These are phyloP conservation scores for Eragrostis tef DNA, from an alignment of 202 grass and related monocot genomes.

Conservation along the genomic window DNA sequence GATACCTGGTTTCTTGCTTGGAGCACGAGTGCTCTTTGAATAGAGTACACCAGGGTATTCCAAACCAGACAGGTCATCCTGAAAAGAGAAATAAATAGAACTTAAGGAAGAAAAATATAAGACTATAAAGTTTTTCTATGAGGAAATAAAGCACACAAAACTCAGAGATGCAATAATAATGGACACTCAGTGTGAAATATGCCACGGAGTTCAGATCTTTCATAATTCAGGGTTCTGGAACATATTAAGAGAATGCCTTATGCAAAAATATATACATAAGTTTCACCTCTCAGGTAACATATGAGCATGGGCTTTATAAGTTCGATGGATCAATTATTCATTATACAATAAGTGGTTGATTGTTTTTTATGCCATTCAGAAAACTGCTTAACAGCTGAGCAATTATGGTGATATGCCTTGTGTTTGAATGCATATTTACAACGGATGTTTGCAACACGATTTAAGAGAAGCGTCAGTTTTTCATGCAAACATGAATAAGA, in stretches of 20 bases:
- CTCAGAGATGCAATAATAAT: background rate
- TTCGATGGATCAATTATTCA: background rate
- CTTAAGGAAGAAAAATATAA: conserved; percentile 7
- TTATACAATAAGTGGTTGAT: background rate
- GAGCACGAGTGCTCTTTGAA: conserved; percentile 47
- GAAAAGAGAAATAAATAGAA: conserved; percentile 21
- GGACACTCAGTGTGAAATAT: background rate
- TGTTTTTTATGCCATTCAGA: background rate
- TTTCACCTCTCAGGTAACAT: background rate
- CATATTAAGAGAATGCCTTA: background rate
- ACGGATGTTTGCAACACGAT: background rate
- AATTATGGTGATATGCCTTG: background rate
- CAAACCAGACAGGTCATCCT: conserved; percentile 58
- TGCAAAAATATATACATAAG: background rate
- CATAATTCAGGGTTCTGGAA: conserved; percentile 3
- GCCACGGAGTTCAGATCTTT: background rate
- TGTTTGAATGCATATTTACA: conserved; percentile 21
- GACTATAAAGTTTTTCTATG: conserved; percentile 25
- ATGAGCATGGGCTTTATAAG: background rate
- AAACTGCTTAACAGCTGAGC: background rate
- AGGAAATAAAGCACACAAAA: conserved; percentile 31
- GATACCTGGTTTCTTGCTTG: conserved; percentile 56
- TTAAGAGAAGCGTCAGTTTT: background rate
- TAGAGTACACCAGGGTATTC: conserved; percentile 62
- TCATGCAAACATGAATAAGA: background rate